phyloP scores from a whole-genome alignment of 75 land plant species.

The Chamaecyparis obtusa region DNA sequence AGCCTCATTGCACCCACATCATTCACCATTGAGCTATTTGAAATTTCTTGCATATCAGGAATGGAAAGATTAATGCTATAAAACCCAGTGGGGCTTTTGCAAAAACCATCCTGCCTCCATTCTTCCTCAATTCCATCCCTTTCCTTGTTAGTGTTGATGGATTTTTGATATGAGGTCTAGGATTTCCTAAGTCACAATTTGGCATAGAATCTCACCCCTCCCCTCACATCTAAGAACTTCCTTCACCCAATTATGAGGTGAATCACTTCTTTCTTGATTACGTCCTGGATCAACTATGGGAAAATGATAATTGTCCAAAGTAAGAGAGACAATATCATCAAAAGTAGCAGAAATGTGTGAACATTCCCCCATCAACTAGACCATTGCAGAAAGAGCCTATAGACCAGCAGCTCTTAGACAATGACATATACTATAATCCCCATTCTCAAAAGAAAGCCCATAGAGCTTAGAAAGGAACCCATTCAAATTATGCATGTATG shows the following conservation, averaged over 20 bases:
- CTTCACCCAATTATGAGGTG: slow-evolving; percentile 77
- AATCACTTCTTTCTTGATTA: slow-evolving; percentile 34
- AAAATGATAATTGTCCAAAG: slow-evolving; percentile 66
- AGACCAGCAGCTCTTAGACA: slow-evolving; percentile 66
- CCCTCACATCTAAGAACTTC: slow-evolving; percentile 69
- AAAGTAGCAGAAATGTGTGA: slow-evolving; percentile 77
- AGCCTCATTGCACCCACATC: slow-evolving; percentile 57
- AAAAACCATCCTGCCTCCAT: slow-evolving; percentile 28
- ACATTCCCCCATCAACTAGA: slow-evolving; percentile 77
- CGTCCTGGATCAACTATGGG: slow-evolving; percentile 29
- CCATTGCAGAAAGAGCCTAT: slow-evolving; percentile 75
- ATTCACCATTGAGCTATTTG: slow-evolving; percentile 19
- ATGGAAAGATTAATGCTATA: slow-evolving; percentile 29
- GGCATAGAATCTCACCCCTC: slow-evolving; percentile 29
- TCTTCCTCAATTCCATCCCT: slow-evolving; percentile 38
- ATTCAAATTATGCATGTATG: slow-evolving; percentile 88
- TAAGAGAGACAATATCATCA: slow-evolving; percentile 64
- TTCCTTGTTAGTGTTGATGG: slow-evolving; percentile 43
- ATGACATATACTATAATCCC: slow-evolving; percentile 41
- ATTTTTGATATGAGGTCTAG: slow-evolving; percentile 35
- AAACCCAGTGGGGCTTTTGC: slow-evolving; percentile 48
- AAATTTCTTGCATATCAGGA: slow-evolving; percentile 30
- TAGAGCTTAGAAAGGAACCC: slow-evolving; percentile 73
- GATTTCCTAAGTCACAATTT: slow-evolving; percentile 20
- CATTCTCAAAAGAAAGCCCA: slow-evolving; percentile 58